phyloP scores from a whole-genome alignment of 805 yeast species.

The Wickerhamiella cacticola region DNA sequence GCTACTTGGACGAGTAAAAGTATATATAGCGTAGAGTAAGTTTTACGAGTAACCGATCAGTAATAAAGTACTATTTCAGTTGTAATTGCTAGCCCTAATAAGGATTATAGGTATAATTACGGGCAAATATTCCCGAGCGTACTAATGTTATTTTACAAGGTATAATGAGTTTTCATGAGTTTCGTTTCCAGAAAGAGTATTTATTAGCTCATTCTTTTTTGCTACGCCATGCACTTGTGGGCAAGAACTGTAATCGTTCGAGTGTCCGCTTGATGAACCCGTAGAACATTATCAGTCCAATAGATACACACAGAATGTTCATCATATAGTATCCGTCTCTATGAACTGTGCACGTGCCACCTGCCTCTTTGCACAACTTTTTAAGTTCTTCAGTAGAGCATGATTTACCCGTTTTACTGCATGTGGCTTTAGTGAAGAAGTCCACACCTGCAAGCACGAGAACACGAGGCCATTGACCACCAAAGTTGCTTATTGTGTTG shows the following conservation, averaged over 20 bases:
- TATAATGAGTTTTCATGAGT: too few relatives aligned
- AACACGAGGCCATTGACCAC: slow-evolving; percentile 97
- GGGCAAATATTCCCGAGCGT: too few relatives aligned
- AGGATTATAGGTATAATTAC: too few relatives aligned
- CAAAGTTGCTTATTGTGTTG: slow-evolving; percentile 82
- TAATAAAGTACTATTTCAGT: too few relatives aligned
- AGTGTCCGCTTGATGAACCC: slow-evolving; percentile 56
- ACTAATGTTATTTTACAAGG: too few relatives aligned
- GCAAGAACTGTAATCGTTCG: slow-evolving; percentile 54
- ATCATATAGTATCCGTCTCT: slow-evolving; percentile 80
- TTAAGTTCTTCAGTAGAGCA: slow-evolving; percentile 35
- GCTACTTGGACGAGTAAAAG: slow-evolving; percentile 28
- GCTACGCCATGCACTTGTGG: slow-evolving; percentile 53
- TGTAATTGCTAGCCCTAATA: too few relatives aligned
- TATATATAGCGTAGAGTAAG: too few relatives aligned
- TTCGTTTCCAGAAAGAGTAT: too few relatives aligned
- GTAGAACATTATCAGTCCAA: slow-evolving; percentile 56
- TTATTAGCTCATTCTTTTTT: neutral
- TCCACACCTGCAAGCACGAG: slow-evolving; percentile 72
- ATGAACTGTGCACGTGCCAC: slow-evolving; percentile 44
- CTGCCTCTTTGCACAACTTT: slow-evolving; percentile 38
- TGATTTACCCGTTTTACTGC: slow-evolving; percentile 30
- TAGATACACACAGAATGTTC: slow-evolving; percentile 52
- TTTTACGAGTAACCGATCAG: too few relatives aligned
- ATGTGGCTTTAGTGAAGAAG: slow-evolving; percentile 53